Evolutionary conservation across 2,329 filamentous ascomycete genomes (phyloP), one percentile per base, ranked within the genome.

Genomic region (Microdochium trichocladiopsis): DNA sequence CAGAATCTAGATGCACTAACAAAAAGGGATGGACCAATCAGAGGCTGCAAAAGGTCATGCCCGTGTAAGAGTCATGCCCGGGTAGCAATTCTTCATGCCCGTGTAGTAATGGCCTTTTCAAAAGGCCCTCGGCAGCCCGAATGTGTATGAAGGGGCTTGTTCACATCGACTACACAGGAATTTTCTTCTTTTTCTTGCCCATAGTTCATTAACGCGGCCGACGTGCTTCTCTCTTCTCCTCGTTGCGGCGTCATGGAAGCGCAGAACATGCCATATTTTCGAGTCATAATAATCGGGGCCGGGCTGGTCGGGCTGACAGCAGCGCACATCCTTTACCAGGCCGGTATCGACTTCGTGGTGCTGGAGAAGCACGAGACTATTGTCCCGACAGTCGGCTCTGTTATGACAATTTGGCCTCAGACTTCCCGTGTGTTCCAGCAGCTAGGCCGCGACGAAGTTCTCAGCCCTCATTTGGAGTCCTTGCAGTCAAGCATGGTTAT

Each of bases 251-350:
- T 33, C 28, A 33, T 33, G 28, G 28, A 33, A 33, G 28, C 8
- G 28, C 28, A 33, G 28, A 8, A 8, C 28, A 33, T 33, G 28
- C 28, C 28, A 33, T 33, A 33, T 33, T 60, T 60, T 25, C 56
- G 51, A n/a, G 62, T 63, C 31, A 58, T 68, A 25, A 55, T 68
- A 37, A 57, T 58, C 4, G 66, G 66, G 11, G 63, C 58, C 25
- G 66, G 66, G 6, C 62, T 62, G 2, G 60, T 61, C 6, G 66
- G 66, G 2, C 55, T 68, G 8, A 58, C 58, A 4, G 52, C 62
- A 6, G 66, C 64, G n/a, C 61, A 66, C 51, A 54, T 58, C 3
- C 57, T 68, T 25, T 61, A 60, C 16, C 57, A 60, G 56, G n/a
- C n/a, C n/a, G n/a, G n/a, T n/a, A n/a, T n/a, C n/a, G n/a, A n/a